Percentiles rank a stretch among this genome's conserved stretches.
phyloP scores from a whole-genome alignment of 2,329 filamentous ascomycete species.

The Alternaria sp. region DNA sequence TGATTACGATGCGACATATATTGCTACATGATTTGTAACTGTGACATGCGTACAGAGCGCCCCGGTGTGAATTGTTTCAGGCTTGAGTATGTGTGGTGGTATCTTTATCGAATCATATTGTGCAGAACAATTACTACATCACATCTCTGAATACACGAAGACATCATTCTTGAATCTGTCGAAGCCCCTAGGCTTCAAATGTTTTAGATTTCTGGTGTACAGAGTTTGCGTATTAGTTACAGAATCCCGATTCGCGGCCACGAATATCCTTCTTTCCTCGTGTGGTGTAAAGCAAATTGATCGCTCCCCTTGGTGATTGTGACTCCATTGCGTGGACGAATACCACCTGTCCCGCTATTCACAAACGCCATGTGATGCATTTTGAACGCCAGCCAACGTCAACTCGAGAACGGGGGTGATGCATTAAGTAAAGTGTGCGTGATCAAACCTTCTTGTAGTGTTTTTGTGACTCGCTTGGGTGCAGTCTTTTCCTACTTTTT shows the following conservation, averaged over 20 bases:
- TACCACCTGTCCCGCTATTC: constrained; percentile 6
- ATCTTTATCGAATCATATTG: not conserved
- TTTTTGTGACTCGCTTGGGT: constrained; percentile 11
- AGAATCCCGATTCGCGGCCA: constrained; percentile 9
- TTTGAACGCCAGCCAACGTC: constrained; percentile 19
- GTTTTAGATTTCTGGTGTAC: constrained; percentile 32
- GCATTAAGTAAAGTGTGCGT: constrained; percentile 11
- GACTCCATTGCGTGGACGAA: constrained; percentile 8
- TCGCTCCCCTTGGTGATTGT: not conserved
- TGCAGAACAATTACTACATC: not conserved
- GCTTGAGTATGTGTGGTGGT: not conserved
- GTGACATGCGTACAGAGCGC: not conserved
- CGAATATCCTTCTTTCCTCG: not conserved
- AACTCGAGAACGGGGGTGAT: constrained; percentile 1
- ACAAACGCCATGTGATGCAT: constrained; percentile 18
- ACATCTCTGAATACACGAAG: not conserved
- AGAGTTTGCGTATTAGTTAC: constrained; percentile 30
- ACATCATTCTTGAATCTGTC: not conserved
- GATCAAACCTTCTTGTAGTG: constrained; percentile 25
- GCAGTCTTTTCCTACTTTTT: constrained; percentile 38
- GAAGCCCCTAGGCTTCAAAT: constrained; percentile 26
- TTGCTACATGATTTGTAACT: not conserved
- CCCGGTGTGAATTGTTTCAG: not conserved
- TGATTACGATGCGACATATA: not conserved
- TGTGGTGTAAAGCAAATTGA: constrained; percentile 8